Evolutionary conservation across 331 rosid genomes (phyloP).

Genomic region (Phaseolus coccineus): DNA sequence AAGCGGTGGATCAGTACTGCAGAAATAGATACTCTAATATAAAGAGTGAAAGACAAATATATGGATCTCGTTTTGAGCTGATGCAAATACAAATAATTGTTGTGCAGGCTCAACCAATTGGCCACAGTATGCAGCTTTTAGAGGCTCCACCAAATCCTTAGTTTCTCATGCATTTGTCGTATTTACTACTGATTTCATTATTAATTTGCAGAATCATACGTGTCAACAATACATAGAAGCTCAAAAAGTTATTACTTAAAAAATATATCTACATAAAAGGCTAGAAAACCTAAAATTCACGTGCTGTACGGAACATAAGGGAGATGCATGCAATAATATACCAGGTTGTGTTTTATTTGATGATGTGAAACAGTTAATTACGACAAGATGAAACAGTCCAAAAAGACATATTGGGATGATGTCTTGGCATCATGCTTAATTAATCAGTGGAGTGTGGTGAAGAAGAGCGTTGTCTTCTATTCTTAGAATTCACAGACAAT

Average conservation of each 20-base stretch:
- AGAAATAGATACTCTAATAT: slow-evolving; percentile 25
- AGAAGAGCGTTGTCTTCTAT: background rate
- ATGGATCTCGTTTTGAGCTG: slow-evolving; percentile 22
- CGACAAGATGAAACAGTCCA: slow-evolving; percentile 33
- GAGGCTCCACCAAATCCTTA: slow-evolving; percentile 27
- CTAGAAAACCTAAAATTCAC: background rate
- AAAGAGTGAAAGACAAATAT: slow-evolving; percentile 34
- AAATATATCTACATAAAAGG: too few relatives aligned
- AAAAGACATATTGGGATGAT: slow-evolving; percentile 29
- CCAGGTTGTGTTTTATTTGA: slow-evolving; percentile 13
- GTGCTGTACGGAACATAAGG: background rate
- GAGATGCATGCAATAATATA: background rate
- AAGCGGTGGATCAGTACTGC: background rate
- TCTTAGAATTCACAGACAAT: background rate
- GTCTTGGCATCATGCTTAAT: background rate
- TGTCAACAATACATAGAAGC: background rate
- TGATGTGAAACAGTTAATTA: slow-evolving; percentile 1
- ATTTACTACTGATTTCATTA: slow-evolving; percentile 34
- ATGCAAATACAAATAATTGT: slow-evolving; percentile 22
- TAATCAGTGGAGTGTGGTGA: background rate
- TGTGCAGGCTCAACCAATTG: slow-evolving; percentile 15
- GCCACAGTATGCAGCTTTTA: slow-evolving; percentile 31
- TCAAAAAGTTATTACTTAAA: too few relatives aligned
- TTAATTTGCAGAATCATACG: background rate
- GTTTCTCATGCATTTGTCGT: slow-evolving; percentile 10